phyloP scores from a whole-genome alignment of 2,329 filamentous ascomycete species.

The Harringtonia lauricola region DNA sequence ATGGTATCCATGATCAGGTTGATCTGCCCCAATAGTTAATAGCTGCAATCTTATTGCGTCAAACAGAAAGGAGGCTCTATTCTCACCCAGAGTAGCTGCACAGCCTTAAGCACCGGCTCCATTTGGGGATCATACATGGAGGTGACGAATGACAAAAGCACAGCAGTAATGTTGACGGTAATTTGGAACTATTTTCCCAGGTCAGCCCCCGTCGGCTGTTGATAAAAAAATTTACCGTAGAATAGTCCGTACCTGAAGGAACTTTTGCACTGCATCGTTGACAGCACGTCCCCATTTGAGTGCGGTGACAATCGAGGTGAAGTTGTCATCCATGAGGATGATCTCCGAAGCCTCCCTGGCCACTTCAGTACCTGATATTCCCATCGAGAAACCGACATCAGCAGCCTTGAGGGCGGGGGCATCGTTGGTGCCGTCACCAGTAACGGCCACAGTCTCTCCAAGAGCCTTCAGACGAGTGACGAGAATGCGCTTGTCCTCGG shows the following conservation, averaged over 20 bases:
- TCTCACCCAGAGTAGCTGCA: conserved; percentile 74
- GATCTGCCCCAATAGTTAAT: conserved; percentile 23
- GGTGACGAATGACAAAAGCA: conserved; percentile 77
- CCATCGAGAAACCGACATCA: conserved; percentile 83
- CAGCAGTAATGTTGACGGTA: conserved; percentile 86
- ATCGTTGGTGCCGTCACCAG: conserved; percentile 76
- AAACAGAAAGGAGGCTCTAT: not conserved
- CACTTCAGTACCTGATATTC: conserved; percentile 71
- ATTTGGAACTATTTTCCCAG: conserved; percentile 49
- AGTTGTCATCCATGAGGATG: conserved; percentile 82
- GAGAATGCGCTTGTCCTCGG: conserved; percentile 65
- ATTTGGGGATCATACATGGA: conserved; percentile 62
- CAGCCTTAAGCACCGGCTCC: conserved; percentile 69
- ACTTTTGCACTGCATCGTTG: conserved; percentile 68
- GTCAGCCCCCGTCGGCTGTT: not conserved
- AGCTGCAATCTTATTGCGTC: not conserved
- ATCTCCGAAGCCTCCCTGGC: conserved; percentile 79
- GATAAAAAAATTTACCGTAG: not conserved
- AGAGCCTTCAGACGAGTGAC: conserved; percentile 61
- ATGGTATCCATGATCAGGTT: conserved; percentile 98
- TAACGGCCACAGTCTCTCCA: conserved; percentile 71
- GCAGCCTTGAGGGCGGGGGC: conserved; percentile 71
- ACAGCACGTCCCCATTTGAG: conserved; percentile 71
- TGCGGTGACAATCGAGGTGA: conserved; percentile 75
- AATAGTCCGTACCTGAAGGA: conserved; percentile 36